phyloP scores from a whole-genome alignment of 2,329 filamentous ascomycete genomes.

The Parasarocladium wereldwijsianum region DNA sequence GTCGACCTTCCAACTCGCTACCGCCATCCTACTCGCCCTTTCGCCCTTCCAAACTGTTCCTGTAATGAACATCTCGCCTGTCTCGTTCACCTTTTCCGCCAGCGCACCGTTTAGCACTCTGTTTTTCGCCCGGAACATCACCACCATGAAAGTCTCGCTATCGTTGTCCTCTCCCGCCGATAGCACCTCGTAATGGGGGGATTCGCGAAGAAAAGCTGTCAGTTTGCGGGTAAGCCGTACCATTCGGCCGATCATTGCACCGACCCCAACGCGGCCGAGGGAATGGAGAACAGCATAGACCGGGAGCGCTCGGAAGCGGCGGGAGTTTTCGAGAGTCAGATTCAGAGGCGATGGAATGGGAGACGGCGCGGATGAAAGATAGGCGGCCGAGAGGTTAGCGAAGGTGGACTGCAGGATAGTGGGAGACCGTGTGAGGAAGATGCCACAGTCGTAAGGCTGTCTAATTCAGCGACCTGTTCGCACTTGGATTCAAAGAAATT shows the following conservation, averaged over 20 bases:
- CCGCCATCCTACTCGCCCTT: constrained; percentile 67
- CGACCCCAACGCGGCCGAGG: constrained; percentile 57
- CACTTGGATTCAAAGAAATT: too few species aligned
- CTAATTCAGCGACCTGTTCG: constrained; percentile 4
- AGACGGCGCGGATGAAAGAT: constrained; percentile 36
- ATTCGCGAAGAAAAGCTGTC: constrained; percentile 45
- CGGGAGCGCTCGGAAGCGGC: constrained; percentile 80
- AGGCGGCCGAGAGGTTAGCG: constrained; percentile 73
- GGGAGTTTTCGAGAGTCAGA: constrained; percentile 79
- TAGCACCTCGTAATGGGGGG: constrained; percentile 51
- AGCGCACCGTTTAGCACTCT: constrained; percentile 45
- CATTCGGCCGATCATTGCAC: constrained; percentile 56
- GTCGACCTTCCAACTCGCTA: constrained; percentile 73
- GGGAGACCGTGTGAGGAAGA: constrained; percentile 64
- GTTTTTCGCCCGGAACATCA: constrained; percentile 64
- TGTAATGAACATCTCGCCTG: constrained; percentile 65
- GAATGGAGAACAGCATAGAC: constrained; percentile 68
- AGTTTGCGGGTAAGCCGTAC: constrained; percentile 55
- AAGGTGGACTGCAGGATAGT: constrained; percentile 48
- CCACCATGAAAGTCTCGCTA: constrained; percentile 42
- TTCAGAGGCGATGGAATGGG: constrained; percentile 69
- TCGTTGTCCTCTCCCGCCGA: constrained; percentile 28
- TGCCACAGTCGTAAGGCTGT: constrained; percentile 77
- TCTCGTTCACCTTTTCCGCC: constrained; percentile 58
- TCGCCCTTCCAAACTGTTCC: constrained; percentile 64